Evolutionary conservation across 805 yeast species (phyloP), one percentile per base, ranked within the genome.

Genomic region (Diddensiella santjacobensis): DNA sequence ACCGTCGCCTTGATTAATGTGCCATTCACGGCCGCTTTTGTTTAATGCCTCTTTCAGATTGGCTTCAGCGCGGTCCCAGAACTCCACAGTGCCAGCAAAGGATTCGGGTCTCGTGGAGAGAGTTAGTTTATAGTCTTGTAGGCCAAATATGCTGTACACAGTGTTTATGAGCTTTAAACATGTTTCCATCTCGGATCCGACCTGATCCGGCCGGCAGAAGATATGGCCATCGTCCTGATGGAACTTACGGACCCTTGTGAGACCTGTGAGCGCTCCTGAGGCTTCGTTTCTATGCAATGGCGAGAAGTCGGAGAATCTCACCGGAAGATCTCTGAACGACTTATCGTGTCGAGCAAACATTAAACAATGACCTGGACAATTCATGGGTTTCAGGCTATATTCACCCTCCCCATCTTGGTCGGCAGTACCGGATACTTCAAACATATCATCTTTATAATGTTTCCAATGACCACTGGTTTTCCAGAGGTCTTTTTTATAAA

Each of bases 161-260:
- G 83, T 75, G 58, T 83, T 84, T 46, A 93, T 78, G 60, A 93
- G 71, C 58, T 79, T 74, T 49, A 93, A 72, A 10, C 93, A 85
- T 47, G 79, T 77, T 6, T 73, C 60, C 42, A 93, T 89, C 62
- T 93, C 99, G 24, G 64, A 58, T 42, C 75, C 77, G 42, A 93
- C 82, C 67, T 93, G 99, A 4, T 76, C 80, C 30, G 77, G 73
- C 1, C 83, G 79, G 63, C 99, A 93, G 65, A 93, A 93, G 22
- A 93, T 90, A 60, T 93, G 99, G 4, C 97, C 98, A 65, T 93
- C 99, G 66, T 93, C 99, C 69, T 93, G 99, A 66, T 93, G 99
- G 69, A 93, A 93, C 54, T 96, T 73, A 50, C 99, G 78, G 2
- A 93, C 96, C 48, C 99, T 74, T 0, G 98, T 93, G 31, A 93